Percentiles rank a stretch among this genome's conserved stretches.
Conservation (phyloP, 139 green algal species). For the Micractinium sp. region DNA sequence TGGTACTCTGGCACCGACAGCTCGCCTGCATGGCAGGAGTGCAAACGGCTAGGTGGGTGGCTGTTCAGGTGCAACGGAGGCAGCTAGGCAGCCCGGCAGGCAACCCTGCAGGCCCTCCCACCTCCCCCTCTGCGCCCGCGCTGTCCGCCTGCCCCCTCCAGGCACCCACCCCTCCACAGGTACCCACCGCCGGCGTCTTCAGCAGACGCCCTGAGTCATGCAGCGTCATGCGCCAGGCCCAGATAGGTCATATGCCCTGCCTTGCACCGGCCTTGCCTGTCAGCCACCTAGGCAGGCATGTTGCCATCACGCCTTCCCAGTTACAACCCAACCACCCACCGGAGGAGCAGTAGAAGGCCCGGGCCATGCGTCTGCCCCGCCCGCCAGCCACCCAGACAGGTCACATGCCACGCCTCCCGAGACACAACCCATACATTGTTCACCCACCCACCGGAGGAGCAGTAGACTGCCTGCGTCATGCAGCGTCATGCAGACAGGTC, state of each 20-base stretch:
- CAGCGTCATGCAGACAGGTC: conserved; percentile 81
- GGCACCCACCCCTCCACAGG: conserved; percentile 67
- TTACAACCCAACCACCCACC: no score
- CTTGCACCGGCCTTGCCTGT: no score
- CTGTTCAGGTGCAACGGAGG: no score
- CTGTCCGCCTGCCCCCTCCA: no score
- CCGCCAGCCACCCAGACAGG: not conserved
- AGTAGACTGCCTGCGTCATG: conserved; percentile 83
- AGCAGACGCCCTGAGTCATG: no score
- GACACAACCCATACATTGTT: not conserved
- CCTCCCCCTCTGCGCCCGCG: no score
- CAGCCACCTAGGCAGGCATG: no score
- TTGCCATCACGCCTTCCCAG: no score
- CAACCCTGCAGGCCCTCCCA: no score
- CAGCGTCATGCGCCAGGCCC: no score
- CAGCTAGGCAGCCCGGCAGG: no score
- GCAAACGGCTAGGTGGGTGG: not conserved
- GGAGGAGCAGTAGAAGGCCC: conserved; percentile 43
- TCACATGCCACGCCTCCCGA: not conserved
- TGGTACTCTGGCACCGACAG: conserved; percentile 69
- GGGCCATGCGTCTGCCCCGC: conserved; percentile 94
- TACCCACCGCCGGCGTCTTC: conserved; percentile 63
- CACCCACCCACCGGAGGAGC: conserved; percentile 55
- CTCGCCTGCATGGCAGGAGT: conserved; percentile 43
- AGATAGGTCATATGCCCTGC: no score